A percentile compares a stretch with the other conserved stretches of the same genome.
These are phyloP conservation scores for Myriosclerotinia curreyana DNA, from an alignment of 2,329 filamentous ascomycete genomes.

Conservation along the genomic window DNA sequence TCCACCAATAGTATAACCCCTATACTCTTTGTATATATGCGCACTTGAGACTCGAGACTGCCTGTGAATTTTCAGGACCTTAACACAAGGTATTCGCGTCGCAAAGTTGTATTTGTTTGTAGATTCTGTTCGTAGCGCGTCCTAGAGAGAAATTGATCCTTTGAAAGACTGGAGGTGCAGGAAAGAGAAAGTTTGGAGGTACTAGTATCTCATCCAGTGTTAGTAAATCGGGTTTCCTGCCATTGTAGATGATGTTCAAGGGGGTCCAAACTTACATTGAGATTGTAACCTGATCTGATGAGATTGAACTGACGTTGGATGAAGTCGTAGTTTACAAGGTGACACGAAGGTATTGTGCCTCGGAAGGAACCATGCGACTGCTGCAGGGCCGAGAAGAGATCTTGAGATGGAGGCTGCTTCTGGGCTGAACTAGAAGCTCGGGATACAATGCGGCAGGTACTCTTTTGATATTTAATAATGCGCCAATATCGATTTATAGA, in stretches of 20 bases:
- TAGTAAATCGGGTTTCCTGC: neutral
- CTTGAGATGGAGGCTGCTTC: slow-evolving; percentile 22
- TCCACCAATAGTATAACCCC: neutral
- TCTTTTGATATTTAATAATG: slow-evolving; percentile 19
- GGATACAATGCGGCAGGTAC: slow-evolving; percentile 24
- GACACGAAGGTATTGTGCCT: slow-evolving; percentile 27
- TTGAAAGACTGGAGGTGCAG: neutral
- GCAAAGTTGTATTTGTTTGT: neutral
- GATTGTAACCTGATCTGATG: slow-evolving; percentile 1
- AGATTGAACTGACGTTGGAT: slow-evolving; percentile 16
- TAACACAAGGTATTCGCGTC: neutral
- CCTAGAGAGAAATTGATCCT: neutral
- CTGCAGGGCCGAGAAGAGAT: slow-evolving; percentile 21
- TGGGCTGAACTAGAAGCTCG: slow-evolving; percentile 22
- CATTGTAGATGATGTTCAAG: neutral
- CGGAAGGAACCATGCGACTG: slow-evolving; percentile 26
- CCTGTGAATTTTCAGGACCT: neutral
- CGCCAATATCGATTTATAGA: slow-evolving; percentile 3
- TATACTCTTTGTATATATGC: neutral
- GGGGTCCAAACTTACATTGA: slow-evolving; percentile 13
- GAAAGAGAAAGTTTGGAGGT: neutral
- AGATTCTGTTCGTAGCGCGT: neutral
- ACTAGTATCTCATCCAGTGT: neutral
- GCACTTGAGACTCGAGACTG: slow-evolving; percentile 2
- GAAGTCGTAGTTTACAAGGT: slow-evolving; percentile 25